A percentile compares a stretch with the other conserved stretches of the same genome.
Conservation (phyloP, 1,284 basidiomycete species). For the Taiwanofungus camphoratus region DNA sequence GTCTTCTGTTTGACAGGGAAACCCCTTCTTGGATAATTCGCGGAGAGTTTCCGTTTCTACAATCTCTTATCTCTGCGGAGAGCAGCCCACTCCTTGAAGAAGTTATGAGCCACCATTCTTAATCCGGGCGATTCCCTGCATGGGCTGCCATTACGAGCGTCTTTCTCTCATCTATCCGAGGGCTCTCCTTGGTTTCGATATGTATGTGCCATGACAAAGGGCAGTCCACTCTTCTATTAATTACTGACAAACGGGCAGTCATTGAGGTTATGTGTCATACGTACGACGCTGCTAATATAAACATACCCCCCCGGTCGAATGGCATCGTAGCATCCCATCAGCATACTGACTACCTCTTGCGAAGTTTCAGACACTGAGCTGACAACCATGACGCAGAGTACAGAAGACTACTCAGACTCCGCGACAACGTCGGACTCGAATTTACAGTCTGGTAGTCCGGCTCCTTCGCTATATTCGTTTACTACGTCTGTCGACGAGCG, state of each 20-base stretch:
- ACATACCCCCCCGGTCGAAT: too few species aligned
- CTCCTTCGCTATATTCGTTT: slow-evolving; percentile 31
- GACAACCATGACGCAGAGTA: too few species aligned
- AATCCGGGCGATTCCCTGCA: slow-evolving; percentile 3
- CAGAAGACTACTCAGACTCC: too few species aligned
- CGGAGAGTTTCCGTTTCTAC: too few species aligned
- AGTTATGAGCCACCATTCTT: slow-evolving; percentile 1
- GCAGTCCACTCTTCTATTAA: slow-evolving; percentile 3
- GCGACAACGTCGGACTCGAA: slow-evolving; percentile 9
- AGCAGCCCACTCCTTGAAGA: not conserved
- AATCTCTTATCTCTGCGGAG: too few species aligned
- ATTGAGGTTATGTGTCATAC: not conserved
- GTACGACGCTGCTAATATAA: too few species aligned
- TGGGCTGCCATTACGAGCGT: slow-evolving; percentile 5
- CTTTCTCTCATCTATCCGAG: slow-evolving; percentile 7
- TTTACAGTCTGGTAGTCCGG: slow-evolving; percentile 22
- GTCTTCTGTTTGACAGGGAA: too few species aligned
- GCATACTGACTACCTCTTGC: too few species aligned
- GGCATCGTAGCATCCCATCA: too few species aligned
- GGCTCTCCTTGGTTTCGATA: slow-evolving; percentile 4
- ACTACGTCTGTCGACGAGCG: slow-evolving; percentile 28
- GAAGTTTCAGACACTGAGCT: too few species aligned
- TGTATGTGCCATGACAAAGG: not conserved
- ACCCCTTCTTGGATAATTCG: too few species aligned
- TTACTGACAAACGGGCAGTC: not conserved